Percentiles rank a stretch among this genome's conserved stretches.
Evolutionary conservation across 441 rosid species (phyloP).

Genomic region (Syzygium syzygioides): DNA sequence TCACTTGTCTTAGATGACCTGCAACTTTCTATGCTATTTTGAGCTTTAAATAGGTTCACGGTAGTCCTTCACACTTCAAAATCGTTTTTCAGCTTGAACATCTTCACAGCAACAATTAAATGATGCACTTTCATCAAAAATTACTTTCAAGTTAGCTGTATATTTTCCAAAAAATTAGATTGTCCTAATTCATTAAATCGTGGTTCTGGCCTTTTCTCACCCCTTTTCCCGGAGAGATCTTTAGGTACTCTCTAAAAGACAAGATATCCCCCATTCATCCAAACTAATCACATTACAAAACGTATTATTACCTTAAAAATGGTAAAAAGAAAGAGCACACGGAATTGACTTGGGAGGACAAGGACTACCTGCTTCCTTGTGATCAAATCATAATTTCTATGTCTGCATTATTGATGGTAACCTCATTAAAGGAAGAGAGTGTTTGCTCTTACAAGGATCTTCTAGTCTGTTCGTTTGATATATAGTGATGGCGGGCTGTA

Average conservation of each 20-base stretch:
- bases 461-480: no score
- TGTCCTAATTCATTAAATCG: neutral
- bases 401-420: neutral
- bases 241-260: neutral
- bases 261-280: neutral
- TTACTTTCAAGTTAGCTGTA: neutral
- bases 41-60: no score
- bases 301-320: neutral
- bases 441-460: no score
- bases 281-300: neutral
- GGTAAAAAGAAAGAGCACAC: neutral
- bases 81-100: neutral
- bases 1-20: no score
- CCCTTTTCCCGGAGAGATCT: neutral
- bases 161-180: neutral
- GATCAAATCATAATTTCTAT: neutral
- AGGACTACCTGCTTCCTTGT: neutral
- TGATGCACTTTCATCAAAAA: neutral
- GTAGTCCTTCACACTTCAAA: neutral
- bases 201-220: accelerated
- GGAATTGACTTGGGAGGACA: neutral
- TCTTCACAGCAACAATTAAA: neutral
- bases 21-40: no score
- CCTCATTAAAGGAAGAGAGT: no score
- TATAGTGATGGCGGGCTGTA: no score